A percentile compares a stretch with the other conserved stretches of the same genome.
phyloP scores from a whole-genome alignment of 2,329 filamentous ascomycete species.

The Epichloe glyceriae region DNA sequence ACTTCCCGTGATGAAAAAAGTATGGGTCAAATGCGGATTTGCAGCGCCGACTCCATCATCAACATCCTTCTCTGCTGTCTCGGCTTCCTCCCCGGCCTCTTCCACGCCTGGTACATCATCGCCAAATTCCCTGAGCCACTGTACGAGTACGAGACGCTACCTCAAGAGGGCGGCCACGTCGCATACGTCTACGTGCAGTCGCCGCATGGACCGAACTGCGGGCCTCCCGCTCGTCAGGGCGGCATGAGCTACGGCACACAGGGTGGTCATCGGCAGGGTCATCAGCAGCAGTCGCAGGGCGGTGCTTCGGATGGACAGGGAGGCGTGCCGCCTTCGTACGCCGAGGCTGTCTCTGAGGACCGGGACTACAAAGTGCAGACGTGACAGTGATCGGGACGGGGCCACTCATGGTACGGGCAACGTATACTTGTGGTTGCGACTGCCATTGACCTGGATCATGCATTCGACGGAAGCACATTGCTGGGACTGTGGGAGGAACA shows the following conservation, averaged over 20 bases:
- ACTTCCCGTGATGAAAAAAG: slow-evolving; percentile 27
- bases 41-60: slow-evolving; percentile 83
- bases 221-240: slow-evolving; percentile 14
- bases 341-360: slow-evolving; percentile 79
- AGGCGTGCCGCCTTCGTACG: slow-evolving; percentile 66
- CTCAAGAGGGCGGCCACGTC: slow-evolving; percentile 46
- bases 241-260: slow-evolving; percentile 12
- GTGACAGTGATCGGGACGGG: slow-evolving; percentile 12
- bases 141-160: slow-evolving; percentile 54
- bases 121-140: slow-evolving; percentile 69
- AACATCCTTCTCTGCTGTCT: slow-evolving; percentile 82
- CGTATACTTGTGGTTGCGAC: neutral
- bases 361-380: slow-evolving; percentile 80
- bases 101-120: slow-evolving; percentile 98
- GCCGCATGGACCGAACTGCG: slow-evolving; percentile 24
- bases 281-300: slow-evolving; percentile 13
- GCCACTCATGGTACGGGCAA: neutral
- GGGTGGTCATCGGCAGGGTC: neutral
- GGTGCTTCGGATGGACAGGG: slow-evolving; percentile 25
- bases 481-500: too few relatives aligned
- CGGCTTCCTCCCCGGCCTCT: slow-evolving; percentile 70
- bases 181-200: slow-evolving; percentile 66
- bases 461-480: neutral
- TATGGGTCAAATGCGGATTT: slow-evolving; percentile 94
- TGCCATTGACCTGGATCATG: neutral